Evolutionary conservation across 805 yeast genomes (phyloP), one percentile per base, ranked within the genome.

Genomic region (Candida broadrunensis): DNA sequence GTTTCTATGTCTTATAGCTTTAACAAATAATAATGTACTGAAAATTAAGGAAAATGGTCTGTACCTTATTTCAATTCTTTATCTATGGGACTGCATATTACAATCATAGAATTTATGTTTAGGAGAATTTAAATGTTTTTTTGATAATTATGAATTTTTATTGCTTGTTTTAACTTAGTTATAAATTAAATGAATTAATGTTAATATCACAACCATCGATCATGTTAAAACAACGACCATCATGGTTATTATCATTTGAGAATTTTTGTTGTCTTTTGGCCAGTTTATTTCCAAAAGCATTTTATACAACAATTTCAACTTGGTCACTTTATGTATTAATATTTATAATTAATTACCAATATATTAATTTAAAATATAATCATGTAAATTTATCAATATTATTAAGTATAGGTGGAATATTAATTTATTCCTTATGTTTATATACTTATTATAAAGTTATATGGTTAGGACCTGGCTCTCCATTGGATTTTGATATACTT

Each of bases 391-490:
- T 33, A 3, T 61, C 56, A 7, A 9, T 45, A 5, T 2, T 51
- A 0, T 24, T 66, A 0, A 53, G 53, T 2, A 24, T 60, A 0
- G 16, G 59, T 3, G 66, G 66, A 0, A 19, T 62, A 0, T 19
- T 48, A 13, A 50, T 77, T 9, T 69, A 66, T 23, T 18, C 39
- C 0, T 51, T 75, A 13, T 66, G 73, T 16, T 34, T 81, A 4
- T 69, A 70, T 47, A 64, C 84, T 2, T 84, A 84, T 54, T 77
- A 63, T 54, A 59, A 65, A 46, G 75, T 81, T 3, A 67, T 82
- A 1, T n/a, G 25, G 1, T 60, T 61, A 1, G 88, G 88, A 0
- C 73, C 85, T 0, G 91, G 91, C 0, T 77, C 83, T 14, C 88
- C 91, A 0, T 45, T 65, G 15, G 88, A 83, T 45, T 81, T 67